Percentiles rank a stretch among this genome's conserved stretches.
These are phyloP conservation scores for Pseudonitzschia pungens DNA, from an alignment of 108 stramenopile species.

Conservation along the genomic window DNA sequence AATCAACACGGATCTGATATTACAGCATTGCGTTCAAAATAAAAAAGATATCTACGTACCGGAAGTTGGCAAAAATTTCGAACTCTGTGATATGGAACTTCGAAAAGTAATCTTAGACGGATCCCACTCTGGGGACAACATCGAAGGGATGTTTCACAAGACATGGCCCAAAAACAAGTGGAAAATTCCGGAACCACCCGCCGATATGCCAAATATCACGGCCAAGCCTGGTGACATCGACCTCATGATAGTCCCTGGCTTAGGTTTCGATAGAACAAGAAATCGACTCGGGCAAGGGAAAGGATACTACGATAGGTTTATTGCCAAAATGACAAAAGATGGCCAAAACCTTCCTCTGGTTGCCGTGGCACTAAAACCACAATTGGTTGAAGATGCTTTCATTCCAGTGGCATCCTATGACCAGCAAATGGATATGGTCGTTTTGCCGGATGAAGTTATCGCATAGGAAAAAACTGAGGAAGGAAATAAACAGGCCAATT, in stretches of 20 bases:
- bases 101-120: constrained; percentile 46
- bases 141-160: constrained; percentile 55
- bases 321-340: constrained; percentile 56
- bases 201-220: constrained; percentile 33
- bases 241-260: constrained; percentile 80
- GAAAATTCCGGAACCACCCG: constrained; percentile 87
- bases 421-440: constrained; percentile 66
- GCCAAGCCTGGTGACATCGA: constrained; percentile 85
- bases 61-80: constrained; percentile 86
- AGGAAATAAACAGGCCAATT: not conserved
- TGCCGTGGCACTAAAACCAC: constrained; percentile 70
- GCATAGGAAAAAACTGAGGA: not conserved
- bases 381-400: constrained; percentile 37
- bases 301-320: constrained; percentile 91
- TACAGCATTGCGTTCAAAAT: constrained; percentile 49
- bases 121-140: not conserved
- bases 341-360: constrained; percentile 48
- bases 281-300: constrained; percentile 86
- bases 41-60: constrained; percentile 77
- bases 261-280: constrained; percentile 71
- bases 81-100: constrained; percentile 84
- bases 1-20: constrained; percentile 64
- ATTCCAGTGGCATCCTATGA: constrained; percentile 71
- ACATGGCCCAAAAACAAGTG: constrained; percentile 87
- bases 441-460: constrained; percentile 43